Evolutionary conservation across 108 stramenopile genomes (phyloP).

Genomic region (Poteriospumella lacustris): DNA sequence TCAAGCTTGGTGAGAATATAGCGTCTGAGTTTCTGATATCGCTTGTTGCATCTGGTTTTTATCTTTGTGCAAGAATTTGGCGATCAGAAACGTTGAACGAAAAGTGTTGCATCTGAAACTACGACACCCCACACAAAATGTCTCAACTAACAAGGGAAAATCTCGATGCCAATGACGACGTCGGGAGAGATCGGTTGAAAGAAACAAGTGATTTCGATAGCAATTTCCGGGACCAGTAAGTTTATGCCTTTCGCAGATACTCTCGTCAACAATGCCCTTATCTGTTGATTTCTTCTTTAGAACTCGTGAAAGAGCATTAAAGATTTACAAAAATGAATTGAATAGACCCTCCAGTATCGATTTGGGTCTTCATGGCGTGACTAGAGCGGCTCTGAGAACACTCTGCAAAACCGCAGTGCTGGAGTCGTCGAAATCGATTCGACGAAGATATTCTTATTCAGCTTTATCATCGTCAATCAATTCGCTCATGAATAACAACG

Average conservation of each 20-base stretch:
- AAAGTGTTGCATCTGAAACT: no score
- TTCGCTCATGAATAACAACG: not conserved
- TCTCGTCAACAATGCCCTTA: not conserved
- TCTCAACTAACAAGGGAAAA: no score
- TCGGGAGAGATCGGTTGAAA: slow-evolving; percentile 1
- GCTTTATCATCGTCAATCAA: not conserved
- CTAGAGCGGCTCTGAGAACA: not conserved
- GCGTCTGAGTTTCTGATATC: no score
- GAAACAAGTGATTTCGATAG: not conserved
- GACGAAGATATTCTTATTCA: slow-evolving; percentile 10
- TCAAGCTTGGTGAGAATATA: no score
- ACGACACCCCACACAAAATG: no score
- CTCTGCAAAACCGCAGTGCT: not conserved
- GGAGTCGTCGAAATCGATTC: not conserved
- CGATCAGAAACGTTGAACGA: no score
- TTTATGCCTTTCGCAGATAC: not conserved
- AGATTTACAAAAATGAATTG: slow-evolving; percentile 16
- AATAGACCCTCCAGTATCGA: not conserved
- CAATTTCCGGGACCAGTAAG: not conserved
- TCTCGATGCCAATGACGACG: no score
- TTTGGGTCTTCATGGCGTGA: slow-evolving; percentile 4
- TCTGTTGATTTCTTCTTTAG: not conserved
- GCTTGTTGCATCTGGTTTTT: no score
- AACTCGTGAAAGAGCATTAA: not conserved
- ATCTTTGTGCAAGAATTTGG: no score